Percentiles rank a stretch among this genome's conserved stretches.
Conservation (phyloP, 2,329 filamentous ascomycete genomes). For the Chaetomium strumarium region DNA sequence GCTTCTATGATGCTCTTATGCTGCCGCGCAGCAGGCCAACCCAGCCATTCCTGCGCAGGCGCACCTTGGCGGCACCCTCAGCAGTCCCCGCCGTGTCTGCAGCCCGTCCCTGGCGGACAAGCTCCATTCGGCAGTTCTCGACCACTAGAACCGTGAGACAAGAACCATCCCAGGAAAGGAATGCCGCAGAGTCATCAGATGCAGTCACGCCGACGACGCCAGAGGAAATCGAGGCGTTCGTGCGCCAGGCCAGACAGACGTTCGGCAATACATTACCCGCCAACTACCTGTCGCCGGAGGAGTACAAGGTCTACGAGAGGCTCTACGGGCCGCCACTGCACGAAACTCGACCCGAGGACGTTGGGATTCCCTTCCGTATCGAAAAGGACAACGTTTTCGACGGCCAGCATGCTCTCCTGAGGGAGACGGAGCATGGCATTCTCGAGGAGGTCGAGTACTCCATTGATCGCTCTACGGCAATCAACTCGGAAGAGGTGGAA, state of each 20-base stretch:
- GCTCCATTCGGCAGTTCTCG: slow-evolving; percentile 20
- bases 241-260: slow-evolving; percentile 64
- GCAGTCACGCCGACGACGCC: not conserved
- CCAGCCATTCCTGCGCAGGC: slow-evolving; percentile 15
- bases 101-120: slow-evolving; percentile 11
- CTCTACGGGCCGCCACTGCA: slow-evolving; percentile 73
- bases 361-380: slow-evolving; percentile 40
- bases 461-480: slow-evolving; percentile 32
- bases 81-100: slow-evolving; percentile 3
- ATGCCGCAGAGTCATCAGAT: not conserved
- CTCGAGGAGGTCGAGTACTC: slow-evolving; percentile 57
- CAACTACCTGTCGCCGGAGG: slow-evolving; percentile 61
- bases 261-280: slow-evolving; percentile 74
- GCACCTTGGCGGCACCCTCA: not conserved
- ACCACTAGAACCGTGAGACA: slow-evolving; percentile 16
- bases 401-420: slow-evolving; percentile 43
- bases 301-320: slow-evolving; percentile 70
- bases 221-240: slow-evolving; percentile 53
- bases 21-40: slow-evolving; percentile 19
- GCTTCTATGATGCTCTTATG: slow-evolving; percentile 34
- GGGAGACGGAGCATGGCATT: slow-evolving; percentile 49
- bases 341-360: slow-evolving; percentile 54
- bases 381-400: slow-evolving; percentile 18
- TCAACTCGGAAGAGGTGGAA: slow-evolving; percentile 41
- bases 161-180: slow-evolving; percentile 2